These are phyloP conservation scores for Phascolomyces articulosus DNA, from an alignment of 371 early-diverging fungal genomes.

Conservation along the genomic window DNA sequence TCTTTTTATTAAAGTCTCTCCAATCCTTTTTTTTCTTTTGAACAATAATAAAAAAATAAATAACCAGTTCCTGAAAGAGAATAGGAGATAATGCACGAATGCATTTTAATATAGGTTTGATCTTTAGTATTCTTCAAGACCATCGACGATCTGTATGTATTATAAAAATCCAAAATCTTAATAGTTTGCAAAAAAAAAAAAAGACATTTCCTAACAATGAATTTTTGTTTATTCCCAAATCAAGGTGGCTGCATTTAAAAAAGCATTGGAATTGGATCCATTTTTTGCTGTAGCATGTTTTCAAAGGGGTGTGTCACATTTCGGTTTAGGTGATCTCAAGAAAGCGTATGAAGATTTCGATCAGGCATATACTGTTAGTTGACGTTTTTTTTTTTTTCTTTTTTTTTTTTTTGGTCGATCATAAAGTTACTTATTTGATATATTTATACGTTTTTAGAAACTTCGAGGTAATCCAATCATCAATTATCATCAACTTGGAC, in stretches of 20 bases:
- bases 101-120: slow-evolving; percentile 93
- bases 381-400: too few species aligned
- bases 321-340: slow-evolving; percentile 60
- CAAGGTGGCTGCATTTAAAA: slow-evolving; percentile 73
- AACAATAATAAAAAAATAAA: not conserved
- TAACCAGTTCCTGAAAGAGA: slow-evolving; percentile 44
- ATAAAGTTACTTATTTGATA: too few species aligned
- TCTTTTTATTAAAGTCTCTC: not conserved
- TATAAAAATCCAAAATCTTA: slow-evolving; percentile 7
- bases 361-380: slow-evolving; percentile 62
- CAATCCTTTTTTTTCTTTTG: not conserved
- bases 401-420: too few species aligned
- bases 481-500: slow-evolving; percentile 94
- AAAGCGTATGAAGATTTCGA: slow-evolving; percentile 76
- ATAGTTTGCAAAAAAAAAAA: not conserved
- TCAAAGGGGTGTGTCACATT: slow-evolving; percentile 86
- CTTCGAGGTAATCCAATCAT: slow-evolving; percentile 89
- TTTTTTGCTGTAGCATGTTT: slow-evolving; percentile 93
- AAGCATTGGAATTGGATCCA: slow-evolving; percentile 79
- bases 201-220: too few species aligned
- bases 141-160: slow-evolving; percentile 81
- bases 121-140: slow-evolving; percentile 72
- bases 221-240: too few species aligned
- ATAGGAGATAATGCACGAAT: slow-evolving; percentile 93
- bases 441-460: slow-evolving; percentile 43